Conservation (phyloP, 1,139 yeast genomes). For the Nakaseomyces bracarensis region DNA sequence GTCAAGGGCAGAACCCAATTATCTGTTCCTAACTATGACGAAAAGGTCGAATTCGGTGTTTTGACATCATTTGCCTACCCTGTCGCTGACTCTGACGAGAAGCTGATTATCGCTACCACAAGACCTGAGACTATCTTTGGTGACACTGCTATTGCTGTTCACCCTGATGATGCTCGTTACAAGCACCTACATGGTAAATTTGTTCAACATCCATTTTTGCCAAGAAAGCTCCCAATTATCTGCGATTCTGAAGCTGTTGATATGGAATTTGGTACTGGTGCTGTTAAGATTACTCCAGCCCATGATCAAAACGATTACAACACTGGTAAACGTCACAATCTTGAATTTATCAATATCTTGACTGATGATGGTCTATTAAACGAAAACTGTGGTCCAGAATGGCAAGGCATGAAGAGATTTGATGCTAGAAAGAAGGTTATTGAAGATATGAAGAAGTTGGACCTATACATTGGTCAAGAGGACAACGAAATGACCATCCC, state of each 20-base stretch:
- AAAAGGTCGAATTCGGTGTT: slow-evolving; percentile 91
- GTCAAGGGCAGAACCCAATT: slow-evolving; percentile 73
- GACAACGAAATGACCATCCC: slow-evolving; percentile 97
- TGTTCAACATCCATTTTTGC: slow-evolving; percentile 83
- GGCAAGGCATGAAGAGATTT: slow-evolving; percentile 85
- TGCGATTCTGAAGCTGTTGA: slow-evolving; percentile 92
- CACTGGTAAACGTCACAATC: slow-evolving; percentile 88
- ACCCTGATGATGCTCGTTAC: slow-evolving; percentile 89
- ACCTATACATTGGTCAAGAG: slow-evolving; percentile 70
- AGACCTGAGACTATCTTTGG: slow-evolving; percentile 98
- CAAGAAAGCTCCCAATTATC: slow-evolving; percentile 77
- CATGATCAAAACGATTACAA: slow-evolving; percentile 95
- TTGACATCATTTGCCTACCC: slow-evolving; percentile 88
- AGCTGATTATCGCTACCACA: slow-evolving; percentile 87
- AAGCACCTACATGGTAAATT: slow-evolving; percentile 90
- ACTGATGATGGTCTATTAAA: slow-evolving; percentile 90
- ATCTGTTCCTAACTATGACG: slow-evolving; percentile 82
- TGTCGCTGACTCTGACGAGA: slow-evolving; percentile 83
- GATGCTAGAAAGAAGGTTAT: slow-evolving; percentile 87
- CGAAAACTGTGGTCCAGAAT: slow-evolving; percentile 81
- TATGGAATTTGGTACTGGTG: slow-evolving; percentile 99
- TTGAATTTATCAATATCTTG: slow-evolving; percentile 80
- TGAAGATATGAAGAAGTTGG: slow-evolving; percentile 67
- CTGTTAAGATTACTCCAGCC: slow-evolving; percentile 97
- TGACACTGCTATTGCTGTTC: slow-evolving; percentile 96